These are phyloP conservation scores for Picochlorum sp. DNA, from an alignment of 139 green algal species.

Conservation along the genomic window DNA sequence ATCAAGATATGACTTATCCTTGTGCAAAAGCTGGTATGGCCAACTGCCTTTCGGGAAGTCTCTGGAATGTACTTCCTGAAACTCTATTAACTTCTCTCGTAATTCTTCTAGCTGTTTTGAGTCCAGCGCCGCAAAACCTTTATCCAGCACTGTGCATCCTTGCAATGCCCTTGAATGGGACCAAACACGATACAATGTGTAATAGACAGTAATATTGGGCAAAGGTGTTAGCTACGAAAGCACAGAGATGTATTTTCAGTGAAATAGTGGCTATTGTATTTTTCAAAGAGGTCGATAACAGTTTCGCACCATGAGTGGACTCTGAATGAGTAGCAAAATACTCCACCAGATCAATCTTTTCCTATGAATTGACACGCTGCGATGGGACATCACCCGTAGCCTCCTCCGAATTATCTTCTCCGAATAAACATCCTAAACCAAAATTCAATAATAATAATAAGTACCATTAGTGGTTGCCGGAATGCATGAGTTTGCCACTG, in stretches of 20 bases:
- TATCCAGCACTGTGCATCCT: constrained; percentile 15
- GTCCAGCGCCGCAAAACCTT: constrained; percentile 14
- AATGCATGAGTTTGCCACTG: constrained; percentile 6
- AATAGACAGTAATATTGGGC: constrained; percentile 62
- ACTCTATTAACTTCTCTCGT: constrained; percentile 8
- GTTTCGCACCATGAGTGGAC: constrained; percentile 12
- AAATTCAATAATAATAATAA: not conserved
- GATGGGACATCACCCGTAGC: constrained; percentile 30
- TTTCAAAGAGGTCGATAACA: too few relatives aligned
- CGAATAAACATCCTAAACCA: constrained; percentile 4
- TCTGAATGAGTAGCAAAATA: constrained; percentile 20
- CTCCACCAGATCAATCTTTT: constrained; percentile 20
- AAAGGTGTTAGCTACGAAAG: constrained; percentile 46
- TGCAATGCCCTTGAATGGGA: constrained; percentile 39
- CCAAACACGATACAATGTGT: constrained; percentile 42
- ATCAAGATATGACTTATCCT: constrained; percentile 6
- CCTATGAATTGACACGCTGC: constrained; percentile 16
- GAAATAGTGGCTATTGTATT: too few relatives aligned
- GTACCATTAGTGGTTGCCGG: not conserved
- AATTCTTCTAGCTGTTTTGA: constrained; percentile 18
- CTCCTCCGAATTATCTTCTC: constrained; percentile 38
- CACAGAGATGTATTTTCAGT: too few relatives aligned
- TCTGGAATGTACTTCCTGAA: not conserved
- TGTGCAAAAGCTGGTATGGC: constrained; percentile 6
- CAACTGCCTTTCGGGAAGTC: constrained; percentile 2